Evolutionary conservation across 2,329 filamentous ascomycete species (phyloP).

Genomic region (Rhinocladiella mackenziei): DNA sequence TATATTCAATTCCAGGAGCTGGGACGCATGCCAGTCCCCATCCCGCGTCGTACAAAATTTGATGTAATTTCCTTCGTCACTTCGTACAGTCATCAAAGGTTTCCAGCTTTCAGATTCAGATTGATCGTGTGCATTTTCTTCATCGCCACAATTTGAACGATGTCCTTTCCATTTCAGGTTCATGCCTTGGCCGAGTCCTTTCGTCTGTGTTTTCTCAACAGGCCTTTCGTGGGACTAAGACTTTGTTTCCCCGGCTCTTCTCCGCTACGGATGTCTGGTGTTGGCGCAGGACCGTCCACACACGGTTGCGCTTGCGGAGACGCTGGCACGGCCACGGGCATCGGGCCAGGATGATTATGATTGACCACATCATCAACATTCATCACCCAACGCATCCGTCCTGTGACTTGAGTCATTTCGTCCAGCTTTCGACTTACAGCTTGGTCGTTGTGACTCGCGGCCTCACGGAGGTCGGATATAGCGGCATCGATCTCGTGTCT

Average conservation of each 20-base stretch:
- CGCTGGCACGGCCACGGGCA: not conserved
- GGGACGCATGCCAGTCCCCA: too few species aligned
- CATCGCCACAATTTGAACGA: not conserved
- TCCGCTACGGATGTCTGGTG: constrained; percentile 5
- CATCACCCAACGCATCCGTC: constrained; percentile 48
- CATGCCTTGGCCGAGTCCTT: constrained; percentile 25
- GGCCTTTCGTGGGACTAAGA: constrained; percentile 17
- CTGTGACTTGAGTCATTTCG: constrained; percentile 41
- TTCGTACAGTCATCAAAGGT: constrained; percentile 21
- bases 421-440: constrained; percentile 38
- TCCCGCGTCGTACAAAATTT: constrained; percentile 2
- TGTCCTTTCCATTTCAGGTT: constrained; percentile 20
- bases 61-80: constrained; percentile 18
- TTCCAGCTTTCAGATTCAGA: constrained; percentile 2
- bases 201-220: constrained; percentile 23
- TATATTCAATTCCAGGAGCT: too few species aligned
- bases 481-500: constrained; percentile 41
- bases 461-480: constrained; percentile 32
- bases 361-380: constrained; percentile 39
- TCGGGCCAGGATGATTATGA: constrained; percentile 6
- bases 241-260: constrained; percentile 16
- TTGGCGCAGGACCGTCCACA: not conserved
- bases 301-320: not conserved
- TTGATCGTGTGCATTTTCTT: not conserved
- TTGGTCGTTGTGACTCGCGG: constrained; percentile 28